Conservation (phyloP, 139 green algal species). For the Closterium sp. region DNA sequence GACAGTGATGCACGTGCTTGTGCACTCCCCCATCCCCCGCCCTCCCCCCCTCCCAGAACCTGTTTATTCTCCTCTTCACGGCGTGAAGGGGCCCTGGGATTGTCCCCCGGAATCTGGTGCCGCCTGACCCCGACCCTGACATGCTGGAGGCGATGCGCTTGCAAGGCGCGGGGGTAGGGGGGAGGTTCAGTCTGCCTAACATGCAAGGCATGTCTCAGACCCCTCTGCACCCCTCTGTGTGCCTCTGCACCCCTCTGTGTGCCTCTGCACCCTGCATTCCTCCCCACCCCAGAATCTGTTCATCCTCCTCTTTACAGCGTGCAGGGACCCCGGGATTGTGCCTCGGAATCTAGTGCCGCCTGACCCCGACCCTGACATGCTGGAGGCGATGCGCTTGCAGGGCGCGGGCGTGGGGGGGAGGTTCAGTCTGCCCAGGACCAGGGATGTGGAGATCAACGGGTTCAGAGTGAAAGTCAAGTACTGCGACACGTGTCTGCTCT, state of each 20-base stretch:
- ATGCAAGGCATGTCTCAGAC: no score
- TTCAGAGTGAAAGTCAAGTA: neutral
- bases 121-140: constrained; percentile 56
- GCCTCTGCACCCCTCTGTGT: no score
- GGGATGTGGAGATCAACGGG: neutral
- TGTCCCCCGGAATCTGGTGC: constrained; percentile 66
- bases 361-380: neutral
- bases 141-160: no score
- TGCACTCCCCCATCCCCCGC: neutral
- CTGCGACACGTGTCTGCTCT: neutral
- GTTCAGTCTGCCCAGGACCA: neutral
- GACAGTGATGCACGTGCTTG: no score
- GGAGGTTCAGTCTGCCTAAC: no score
- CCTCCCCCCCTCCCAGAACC: neutral
- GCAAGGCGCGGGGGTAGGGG: no score
- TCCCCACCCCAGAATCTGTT: no score
- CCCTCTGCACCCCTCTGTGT: no score
- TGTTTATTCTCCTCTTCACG: constrained; percentile 58
- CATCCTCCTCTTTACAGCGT: neutral
- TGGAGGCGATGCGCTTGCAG: neutral
- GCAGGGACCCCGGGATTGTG: neutral
- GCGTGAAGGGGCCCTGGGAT: constrained; percentile 85
- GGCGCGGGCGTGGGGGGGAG: no score
- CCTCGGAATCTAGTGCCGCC: neutral
- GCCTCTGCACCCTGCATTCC: no score